A percentile compares a stretch with the other conserved stretches of the same genome.
phyloP scores from a whole-genome alignment of 345 rosid genomes.

The Bruguiera parviflora region DNA sequence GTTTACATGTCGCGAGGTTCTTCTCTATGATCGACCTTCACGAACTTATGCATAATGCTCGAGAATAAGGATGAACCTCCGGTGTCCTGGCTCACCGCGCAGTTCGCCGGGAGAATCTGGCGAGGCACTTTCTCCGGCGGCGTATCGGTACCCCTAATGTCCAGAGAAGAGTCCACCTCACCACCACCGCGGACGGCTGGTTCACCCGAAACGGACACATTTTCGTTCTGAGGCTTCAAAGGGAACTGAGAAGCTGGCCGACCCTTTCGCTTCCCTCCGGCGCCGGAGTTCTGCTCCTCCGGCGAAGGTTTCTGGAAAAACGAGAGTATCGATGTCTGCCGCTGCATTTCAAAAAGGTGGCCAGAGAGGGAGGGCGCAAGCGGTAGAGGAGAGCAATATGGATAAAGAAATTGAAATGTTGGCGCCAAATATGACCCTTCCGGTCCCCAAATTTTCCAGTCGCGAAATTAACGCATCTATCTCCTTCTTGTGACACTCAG shows the following conservation, averaged over 20 bases:
- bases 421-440: slow-evolving; percentile 15
- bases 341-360: slow-evolving; percentile 52
- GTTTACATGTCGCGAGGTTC: slow-evolving; percentile 43
- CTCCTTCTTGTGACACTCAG: background rate
- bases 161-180: slow-evolving; percentile 32
- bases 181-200: slow-evolving; percentile 10
- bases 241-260: slow-evolving; percentile 21
- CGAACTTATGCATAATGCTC: slow-evolving; percentile 85
- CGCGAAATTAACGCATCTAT: background rate
- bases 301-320: slow-evolving; percentile 61
- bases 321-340: slow-evolving; percentile 70
- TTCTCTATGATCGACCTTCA: slow-evolving; percentile 45
- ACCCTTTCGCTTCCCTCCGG: slow-evolving; percentile 17
- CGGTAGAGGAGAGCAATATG: background rate
- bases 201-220: slow-evolving; percentile 11
- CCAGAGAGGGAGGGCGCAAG: background rate
- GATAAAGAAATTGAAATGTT: background rate
- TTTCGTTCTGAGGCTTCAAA: slow-evolving; percentile 23
- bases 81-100: slow-evolving; percentile 22
- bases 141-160: slow-evolving; percentile 69
- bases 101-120: slow-evolving; percentile 45
- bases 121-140: slow-evolving; percentile 94
- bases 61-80: slow-evolving; percentile 62
- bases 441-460: background rate
- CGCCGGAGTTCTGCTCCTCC: slow-evolving; percentile 30